Conservation (phyloP, 2,329 filamentous ascomycete genomes). For the Rutstroemia sp. region DNA sequence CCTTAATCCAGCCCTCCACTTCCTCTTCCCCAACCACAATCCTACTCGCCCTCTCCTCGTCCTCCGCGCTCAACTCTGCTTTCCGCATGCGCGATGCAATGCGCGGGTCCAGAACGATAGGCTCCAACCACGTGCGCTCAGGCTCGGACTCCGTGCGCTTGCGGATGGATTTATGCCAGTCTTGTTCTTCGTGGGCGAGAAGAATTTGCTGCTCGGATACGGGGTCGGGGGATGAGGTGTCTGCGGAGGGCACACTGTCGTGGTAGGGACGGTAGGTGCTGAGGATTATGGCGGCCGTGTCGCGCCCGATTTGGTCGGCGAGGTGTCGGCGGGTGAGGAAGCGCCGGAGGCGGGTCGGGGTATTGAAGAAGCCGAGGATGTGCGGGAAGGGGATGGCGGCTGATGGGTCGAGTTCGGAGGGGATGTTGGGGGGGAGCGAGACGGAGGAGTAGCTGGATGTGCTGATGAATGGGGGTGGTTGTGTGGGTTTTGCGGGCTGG, state of each 20-base stretch:
- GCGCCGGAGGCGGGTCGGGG: constrained; percentile 75
- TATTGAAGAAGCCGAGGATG: constrained; percentile 86
- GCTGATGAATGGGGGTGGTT: constrained; percentile 66
- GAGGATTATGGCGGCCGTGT: constrained; percentile 81
- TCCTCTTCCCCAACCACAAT: constrained; percentile 58
- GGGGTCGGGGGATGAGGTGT: constrained; percentile 11
- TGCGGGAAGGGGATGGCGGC: constrained; percentile 74
- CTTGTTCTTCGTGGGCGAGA: constrained; percentile 63
- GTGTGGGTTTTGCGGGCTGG: constrained; percentile 51
- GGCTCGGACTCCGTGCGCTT: constrained; percentile 46
- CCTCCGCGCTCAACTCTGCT: constrained; percentile 62
- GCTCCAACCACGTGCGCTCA: constrained; percentile 69
- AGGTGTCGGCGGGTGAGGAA: constrained; percentile 79
- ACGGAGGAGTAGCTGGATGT: constrained; percentile 36
- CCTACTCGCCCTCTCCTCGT: constrained; percentile 57
- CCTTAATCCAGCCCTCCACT: constrained; percentile 34
- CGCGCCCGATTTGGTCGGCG: constrained; percentile 81
- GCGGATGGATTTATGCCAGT: constrained; percentile 73
- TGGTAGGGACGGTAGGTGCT: constrained; percentile 42
- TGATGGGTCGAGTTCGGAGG: constrained; percentile 65
- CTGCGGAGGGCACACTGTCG: constrained; percentile 32
- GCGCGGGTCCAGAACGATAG: constrained; percentile 67
- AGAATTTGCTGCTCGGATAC: constrained; percentile 29
- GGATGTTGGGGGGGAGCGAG: constrained; percentile 58
- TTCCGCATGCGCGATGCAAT: constrained; percentile 73